Conservation (phyloP, 1,284 basidiomycete species). For the Earliella scabrosa region DNA sequence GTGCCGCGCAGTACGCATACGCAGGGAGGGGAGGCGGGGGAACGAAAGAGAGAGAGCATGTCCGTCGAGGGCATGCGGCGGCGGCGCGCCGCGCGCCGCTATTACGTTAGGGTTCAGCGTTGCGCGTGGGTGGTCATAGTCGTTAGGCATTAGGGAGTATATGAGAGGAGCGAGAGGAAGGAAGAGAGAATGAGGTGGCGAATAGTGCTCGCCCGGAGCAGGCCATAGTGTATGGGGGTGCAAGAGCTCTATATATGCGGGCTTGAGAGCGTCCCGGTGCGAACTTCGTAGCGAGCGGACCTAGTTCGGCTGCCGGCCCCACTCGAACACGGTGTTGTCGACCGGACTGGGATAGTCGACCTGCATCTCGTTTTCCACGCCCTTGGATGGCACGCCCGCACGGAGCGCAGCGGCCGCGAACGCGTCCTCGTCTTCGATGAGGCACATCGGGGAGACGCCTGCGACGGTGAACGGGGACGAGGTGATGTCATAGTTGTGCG, state of each 20-base stretch:
- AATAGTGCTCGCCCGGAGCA: not conserved
- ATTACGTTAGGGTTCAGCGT: not conserved
- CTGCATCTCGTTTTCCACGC: conserved; percentile 22
- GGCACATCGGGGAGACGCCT: conserved; percentile 21
- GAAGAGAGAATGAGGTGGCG: not conserved
- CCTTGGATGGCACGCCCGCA: conserved; percentile 12
- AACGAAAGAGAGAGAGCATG: not conserved
- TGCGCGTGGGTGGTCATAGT: not conserved
- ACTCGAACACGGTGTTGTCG: conserved; percentile 24
- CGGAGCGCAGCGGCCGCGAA: conserved; percentile 10
- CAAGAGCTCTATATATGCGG: no score
- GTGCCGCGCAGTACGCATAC: no score
- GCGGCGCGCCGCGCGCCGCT: not conserved
- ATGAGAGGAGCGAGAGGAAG: not conserved
- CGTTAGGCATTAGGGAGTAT: not conserved
- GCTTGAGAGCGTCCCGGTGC: no score
- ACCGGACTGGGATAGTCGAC: conserved; percentile 34
- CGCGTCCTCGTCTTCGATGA: conserved; percentile 20
- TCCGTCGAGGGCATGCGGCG: not conserved
- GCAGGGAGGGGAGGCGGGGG: not conserved
- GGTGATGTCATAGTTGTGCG: conserved; percentile 25
- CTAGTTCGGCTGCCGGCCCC: conserved; percentile 11
- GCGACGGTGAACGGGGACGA: conserved; percentile 19
- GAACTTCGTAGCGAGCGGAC: not conserved
- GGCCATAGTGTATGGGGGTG: not conserved